Percentiles rank a stretch among this genome's conserved stretches.
Conservation (phyloP, 2,329 filamentous ascomycete genomes). For the Metarhizium anisopliae region DNA sequence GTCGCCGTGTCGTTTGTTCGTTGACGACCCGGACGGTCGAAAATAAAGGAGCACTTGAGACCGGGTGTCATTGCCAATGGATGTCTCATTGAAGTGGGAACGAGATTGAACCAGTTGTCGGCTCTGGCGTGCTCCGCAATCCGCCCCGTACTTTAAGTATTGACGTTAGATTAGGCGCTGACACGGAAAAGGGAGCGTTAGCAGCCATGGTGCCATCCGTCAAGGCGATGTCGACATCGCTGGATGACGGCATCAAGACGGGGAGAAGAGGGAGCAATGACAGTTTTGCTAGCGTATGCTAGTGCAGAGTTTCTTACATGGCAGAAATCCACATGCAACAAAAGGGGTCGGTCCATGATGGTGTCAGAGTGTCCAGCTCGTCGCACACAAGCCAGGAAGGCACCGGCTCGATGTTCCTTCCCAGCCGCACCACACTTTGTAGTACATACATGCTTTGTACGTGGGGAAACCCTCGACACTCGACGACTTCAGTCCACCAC, state of each 20-base stretch:
- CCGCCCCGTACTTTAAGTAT: too few species aligned
- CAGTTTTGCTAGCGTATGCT: background rate
- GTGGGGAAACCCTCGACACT: background rate
- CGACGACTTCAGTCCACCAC: too few species aligned
- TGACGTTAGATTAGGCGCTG: too few species aligned
- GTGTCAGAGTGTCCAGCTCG: too few species aligned
- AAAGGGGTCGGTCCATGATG: background rate
- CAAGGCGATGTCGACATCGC: slow-evolving; percentile 8
- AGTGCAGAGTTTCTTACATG: background rate
- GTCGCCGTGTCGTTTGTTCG: too few species aligned
- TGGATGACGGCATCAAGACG: background rate
- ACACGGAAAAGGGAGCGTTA: too few species aligned
- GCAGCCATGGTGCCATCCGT: slow-evolving; percentile 4
- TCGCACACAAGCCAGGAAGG: background rate
- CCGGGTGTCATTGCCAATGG: too few species aligned
- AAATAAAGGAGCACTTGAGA: too few species aligned
- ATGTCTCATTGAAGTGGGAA: too few species aligned
- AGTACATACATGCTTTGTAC: background rate
- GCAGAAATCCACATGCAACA: background rate
- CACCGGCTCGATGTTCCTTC: background rate
- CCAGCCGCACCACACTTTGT: background rate
- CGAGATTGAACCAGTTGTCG: too few species aligned
- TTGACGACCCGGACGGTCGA: too few species aligned
- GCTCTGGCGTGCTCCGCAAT: too few species aligned
- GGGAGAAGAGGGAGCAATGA: background rate